Percentiles rank a stretch among this genome's conserved stretches.
Conservation (phyloP, 164 flowering plant genomes). For the Vitis riparia region DNA sequence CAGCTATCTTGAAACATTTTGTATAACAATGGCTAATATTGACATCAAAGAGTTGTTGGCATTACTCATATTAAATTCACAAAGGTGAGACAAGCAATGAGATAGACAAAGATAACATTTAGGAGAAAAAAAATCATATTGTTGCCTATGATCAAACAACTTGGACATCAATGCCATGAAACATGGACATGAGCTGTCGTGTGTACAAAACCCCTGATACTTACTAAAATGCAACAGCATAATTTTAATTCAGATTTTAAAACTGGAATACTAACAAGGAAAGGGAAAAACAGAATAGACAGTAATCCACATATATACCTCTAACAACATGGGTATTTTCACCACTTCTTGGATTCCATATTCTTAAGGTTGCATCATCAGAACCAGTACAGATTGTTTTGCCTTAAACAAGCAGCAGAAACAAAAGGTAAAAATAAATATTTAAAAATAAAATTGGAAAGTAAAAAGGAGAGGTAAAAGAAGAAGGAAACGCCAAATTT, state of each 20-base stretch:
- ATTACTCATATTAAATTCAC: too few species aligned
- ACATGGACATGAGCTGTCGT: too few species aligned
- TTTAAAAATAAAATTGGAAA: neutral
- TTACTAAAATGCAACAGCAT: neutral
- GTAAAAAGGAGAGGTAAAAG: neutral
- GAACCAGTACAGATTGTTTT: slow-evolving; percentile 86
- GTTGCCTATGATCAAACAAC: too few species aligned
- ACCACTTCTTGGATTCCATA: slow-evolving; percentile 89
- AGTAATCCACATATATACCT: slow-evolving; percentile 43
- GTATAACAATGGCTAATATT: too few species aligned
- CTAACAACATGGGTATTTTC: slow-evolving; percentile 65
- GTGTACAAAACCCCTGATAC: too few species aligned
- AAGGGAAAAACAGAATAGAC: neutral
- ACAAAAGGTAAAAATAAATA: neutral
- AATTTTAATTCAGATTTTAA: neutral
- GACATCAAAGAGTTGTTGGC: too few species aligned
- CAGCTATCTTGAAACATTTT: too few species aligned
- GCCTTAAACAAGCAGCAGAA: slow-evolving; percentile 40
- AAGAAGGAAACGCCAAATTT: neutral
- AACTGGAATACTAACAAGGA: neutral
- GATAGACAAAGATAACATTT: too few species aligned
- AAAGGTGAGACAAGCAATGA: too few species aligned
- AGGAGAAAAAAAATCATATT: too few species aligned
- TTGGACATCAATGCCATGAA: too few species aligned
- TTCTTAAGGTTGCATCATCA: slow-evolving; percentile 79